phyloP scores from a whole-genome alignment of 495 filamentous ascomycete species.

The Neurospora sp. region DNA sequence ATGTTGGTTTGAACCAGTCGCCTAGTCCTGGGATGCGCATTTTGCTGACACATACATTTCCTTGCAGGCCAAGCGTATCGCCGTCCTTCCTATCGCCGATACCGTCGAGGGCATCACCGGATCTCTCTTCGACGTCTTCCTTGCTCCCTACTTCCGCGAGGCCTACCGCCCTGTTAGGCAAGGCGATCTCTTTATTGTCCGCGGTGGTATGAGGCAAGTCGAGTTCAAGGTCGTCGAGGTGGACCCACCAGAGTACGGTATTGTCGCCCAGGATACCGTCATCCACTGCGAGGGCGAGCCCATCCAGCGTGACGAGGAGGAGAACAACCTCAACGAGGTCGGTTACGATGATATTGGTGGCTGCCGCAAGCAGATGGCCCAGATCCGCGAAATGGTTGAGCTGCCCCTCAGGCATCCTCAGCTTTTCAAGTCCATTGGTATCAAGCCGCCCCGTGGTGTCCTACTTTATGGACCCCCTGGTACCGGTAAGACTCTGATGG shows the following conservation, averaged over 20 bases:
- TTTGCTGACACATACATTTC: conserved; percentile 1
- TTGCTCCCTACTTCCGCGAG: conserved; percentile 98
- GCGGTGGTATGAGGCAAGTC: conserved; percentile 96
- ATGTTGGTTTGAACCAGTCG: conserved; percentile 49
- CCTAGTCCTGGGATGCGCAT: background rate
- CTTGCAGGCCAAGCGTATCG: conserved; percentile 88
- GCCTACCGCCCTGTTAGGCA: conserved; percentile 94
- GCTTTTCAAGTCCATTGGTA: conserved; percentile 99
- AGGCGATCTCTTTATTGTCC: conserved; percentile 92
- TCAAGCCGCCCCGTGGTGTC: conserved; percentile 98
- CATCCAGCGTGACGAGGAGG: conserved; percentile 96
- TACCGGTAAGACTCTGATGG: conserved; percentile 99
- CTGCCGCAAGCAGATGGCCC: conserved; percentile 98
- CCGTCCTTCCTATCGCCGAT: conserved; percentile 95
- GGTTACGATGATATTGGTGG: conserved; percentile 99
- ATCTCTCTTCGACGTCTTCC: conserved; percentile 96
- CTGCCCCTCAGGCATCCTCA: conserved; percentile 92
- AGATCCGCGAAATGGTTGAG: conserved; percentile 97
- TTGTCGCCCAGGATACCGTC: conserved; percentile 95
- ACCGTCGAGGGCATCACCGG: conserved; percentile 96
- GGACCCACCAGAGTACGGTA: conserved; percentile 94
- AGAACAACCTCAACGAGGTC: conserved; percentile 97
- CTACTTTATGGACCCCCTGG: conserved; percentile 94
- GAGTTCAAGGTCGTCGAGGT: conserved; percentile 99
- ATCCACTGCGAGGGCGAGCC: conserved; percentile 99